Conservation (phyloP, 768 basidiomycete species). For the Mycena albidolilacea region DNA sequence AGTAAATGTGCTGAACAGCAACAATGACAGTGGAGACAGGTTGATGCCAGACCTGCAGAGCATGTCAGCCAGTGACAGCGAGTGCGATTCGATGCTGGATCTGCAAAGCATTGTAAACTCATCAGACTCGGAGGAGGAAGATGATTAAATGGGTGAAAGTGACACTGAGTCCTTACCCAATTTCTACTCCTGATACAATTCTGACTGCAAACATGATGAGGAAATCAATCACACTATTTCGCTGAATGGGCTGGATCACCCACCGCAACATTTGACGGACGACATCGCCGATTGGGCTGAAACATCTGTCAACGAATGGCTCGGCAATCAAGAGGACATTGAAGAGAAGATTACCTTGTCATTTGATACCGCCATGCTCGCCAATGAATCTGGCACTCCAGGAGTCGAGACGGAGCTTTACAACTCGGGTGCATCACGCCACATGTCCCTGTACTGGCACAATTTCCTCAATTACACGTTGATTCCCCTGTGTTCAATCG, state of each 20-base stretch:
- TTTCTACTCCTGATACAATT: not conserved
- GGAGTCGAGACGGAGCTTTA: slow-evolving; percentile 3
- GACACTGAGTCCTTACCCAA: slow-evolving; percentile 28
- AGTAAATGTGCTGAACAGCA: not conserved
- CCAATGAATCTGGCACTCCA: not conserved
- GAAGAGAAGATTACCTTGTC: slow-evolving; percentile 18
- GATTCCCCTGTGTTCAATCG: not conserved
- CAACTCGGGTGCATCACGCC: not conserved
- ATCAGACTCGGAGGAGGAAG: not conserved
- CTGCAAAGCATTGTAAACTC: slow-evolving; percentile 23
- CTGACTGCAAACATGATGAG: slow-evolving; percentile 9
- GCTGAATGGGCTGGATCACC: slow-evolving; percentile 12
- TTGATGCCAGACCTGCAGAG: slow-evolving; percentile 15
- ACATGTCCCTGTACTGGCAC: not conserved
- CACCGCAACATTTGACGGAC: not conserved
- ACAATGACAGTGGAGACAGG: not conserved
- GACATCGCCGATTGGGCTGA: slow-evolving; percentile 4
- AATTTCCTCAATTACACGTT: not conserved
- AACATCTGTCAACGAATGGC: slow-evolving; percentile 15
- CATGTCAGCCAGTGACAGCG: slow-evolving; percentile 20
- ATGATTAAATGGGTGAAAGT: not conserved
- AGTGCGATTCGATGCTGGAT: slow-evolving; percentile 12
- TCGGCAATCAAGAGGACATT: slow-evolving; percentile 15
- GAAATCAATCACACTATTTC: slow-evolving; percentile 3
- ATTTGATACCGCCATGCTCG: not conserved